Conservation (phyloP, 2,329 filamentous ascomycete species). For the Stagonosporopsis chrysanthemi region DNA sequence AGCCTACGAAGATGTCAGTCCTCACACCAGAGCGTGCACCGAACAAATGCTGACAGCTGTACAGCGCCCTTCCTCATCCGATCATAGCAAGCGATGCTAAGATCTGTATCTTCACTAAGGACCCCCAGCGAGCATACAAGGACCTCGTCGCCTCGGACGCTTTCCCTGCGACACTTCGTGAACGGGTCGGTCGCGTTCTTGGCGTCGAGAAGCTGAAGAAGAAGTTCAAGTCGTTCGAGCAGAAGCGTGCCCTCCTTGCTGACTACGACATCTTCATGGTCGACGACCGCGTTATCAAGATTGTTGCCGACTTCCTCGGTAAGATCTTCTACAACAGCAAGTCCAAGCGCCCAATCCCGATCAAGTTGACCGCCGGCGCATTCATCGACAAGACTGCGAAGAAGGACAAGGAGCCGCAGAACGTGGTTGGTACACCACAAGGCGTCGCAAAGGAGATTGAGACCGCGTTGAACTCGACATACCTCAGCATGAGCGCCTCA, state of each 20-base stretch:
- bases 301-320: constrained; percentile 79
- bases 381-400: constrained; percentile 63
- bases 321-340: constrained; percentile 92
- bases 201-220: constrained; percentile 85
- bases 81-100: constrained; percentile 71
- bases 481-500: constrained; percentile 79
- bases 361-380: constrained; percentile 72
- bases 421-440: constrained; percentile 63
- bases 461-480: constrained; percentile 76
- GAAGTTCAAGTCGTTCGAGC: constrained; percentile 90
- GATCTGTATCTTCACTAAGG: constrained; percentile 86
- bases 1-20: constrained; percentile 77
- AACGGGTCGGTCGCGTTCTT: constrained; percentile 68
- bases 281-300: constrained; percentile 80
- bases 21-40: not conserved
- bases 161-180: constrained; percentile 57
- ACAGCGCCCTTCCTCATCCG: constrained; percentile 71
- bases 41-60: constrained; percentile 19
- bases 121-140: constrained; percentile 87
- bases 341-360: constrained; percentile 84
- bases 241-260: constrained; percentile 74
- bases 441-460: constrained; percentile 83
- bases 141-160: constrained; percentile 78
- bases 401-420: constrained; percentile 43
- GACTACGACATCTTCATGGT: constrained; percentile 95